These are phyloP conservation scores for Scutellaria galericulata DNA, from an alignment of 257 asterid genomes.

Conservation along the genomic window DNA sequence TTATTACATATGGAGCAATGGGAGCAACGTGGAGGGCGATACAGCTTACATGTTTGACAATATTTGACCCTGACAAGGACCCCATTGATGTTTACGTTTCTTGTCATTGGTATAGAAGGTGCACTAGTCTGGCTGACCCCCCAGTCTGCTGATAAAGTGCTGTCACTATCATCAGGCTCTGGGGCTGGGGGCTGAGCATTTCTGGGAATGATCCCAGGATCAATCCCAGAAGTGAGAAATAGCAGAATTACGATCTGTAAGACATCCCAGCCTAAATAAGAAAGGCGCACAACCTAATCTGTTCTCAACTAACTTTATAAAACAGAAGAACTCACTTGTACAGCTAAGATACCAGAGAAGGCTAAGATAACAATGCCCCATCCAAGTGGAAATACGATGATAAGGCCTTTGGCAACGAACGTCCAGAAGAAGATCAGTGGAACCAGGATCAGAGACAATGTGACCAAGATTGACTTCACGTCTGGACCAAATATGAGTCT, in stretches of 20 bases:
- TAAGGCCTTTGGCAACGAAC: constrained; percentile 58
- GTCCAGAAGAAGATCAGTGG: constrained; percentile 65
- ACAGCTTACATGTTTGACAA: constrained; percentile 78
- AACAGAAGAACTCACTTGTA: constrained; percentile 52
- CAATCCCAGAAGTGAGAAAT: constrained; percentile 66
- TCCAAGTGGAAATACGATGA: constrained; percentile 42
- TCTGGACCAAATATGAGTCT: constrained; percentile 85
- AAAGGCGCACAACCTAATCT: background rate
- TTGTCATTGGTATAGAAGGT: constrained; percentile 48
- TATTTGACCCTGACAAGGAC: constrained; percentile 65
- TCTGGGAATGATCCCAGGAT: constrained; percentile 88
- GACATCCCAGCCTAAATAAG: constrained; percentile 8
- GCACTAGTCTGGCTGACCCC: constrained; percentile 39
- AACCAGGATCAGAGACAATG: constrained; percentile 60
- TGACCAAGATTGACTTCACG: constrained; percentile 60
- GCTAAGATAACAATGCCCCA: constrained; percentile 49
- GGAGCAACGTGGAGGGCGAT: constrained; percentile 87
- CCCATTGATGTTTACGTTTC: constrained; percentile 67
- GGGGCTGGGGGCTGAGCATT: constrained; percentile 65
- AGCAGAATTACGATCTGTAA: constrained; percentile 53
- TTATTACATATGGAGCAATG: constrained; percentile 83
- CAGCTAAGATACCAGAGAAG: constrained; percentile 50
- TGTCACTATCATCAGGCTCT: constrained; percentile 45
- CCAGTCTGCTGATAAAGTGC: constrained; percentile 45
- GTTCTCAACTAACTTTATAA: background rate